These are phyloP conservation scores for Magnaporthiopsis rhizophila DNA, from an alignment of 2,329 filamentous ascomycete species.

Conservation along the genomic window DNA sequence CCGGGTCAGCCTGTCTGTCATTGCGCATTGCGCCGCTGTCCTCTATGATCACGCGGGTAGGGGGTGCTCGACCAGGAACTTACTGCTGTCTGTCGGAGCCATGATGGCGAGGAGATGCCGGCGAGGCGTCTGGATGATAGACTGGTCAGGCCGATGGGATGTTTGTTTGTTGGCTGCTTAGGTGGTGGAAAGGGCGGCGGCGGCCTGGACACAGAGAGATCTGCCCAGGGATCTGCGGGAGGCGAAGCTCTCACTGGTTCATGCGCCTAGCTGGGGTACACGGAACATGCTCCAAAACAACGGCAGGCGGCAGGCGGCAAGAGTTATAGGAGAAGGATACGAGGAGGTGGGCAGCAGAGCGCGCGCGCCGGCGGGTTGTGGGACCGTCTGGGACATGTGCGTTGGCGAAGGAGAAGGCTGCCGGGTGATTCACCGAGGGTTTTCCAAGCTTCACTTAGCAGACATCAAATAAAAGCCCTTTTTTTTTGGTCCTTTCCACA, in stretches of 20 bases:
- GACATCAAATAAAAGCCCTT: not conserved
- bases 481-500: not conserved
- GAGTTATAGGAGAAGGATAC: not conserved
- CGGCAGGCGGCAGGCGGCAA: not conserved
- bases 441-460: not conserved
- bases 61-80: constrained; percentile 7
- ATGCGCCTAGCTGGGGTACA: not conserved
- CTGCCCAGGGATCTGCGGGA: not conserved
- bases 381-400: not conserved
- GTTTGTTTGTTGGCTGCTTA: not conserved
- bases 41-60: not conserved
- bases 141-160: not conserved
- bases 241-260: not conserved
- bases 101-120: constrained; percentile 18
- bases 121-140: not conserved
- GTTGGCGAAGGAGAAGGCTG: not conserved
- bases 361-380: not conserved
- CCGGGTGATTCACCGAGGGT: not conserved
- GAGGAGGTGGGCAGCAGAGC: not conserved
- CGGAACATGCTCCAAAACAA: not conserved
- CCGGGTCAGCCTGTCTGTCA: constrained; percentile 4
- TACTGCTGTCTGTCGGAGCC: constrained; percentile 30
- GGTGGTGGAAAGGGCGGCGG: not conserved
- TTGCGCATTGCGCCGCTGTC: not conserved
- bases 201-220: no score